Evolutionary conservation across 805 yeast genomes (phyloP).

Genomic region (Wickerhamomyces silvicola): DNA sequence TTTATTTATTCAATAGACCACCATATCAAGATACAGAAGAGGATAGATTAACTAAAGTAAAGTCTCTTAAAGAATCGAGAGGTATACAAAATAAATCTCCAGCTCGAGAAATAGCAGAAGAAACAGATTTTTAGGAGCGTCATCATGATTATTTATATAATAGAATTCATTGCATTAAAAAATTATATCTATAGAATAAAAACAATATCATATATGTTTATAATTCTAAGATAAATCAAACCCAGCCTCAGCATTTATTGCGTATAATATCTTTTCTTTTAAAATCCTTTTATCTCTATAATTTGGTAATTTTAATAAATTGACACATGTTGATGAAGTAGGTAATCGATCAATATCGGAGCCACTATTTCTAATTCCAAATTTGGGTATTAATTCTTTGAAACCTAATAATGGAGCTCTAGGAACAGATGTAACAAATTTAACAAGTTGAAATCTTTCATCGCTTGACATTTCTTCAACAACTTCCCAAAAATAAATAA

Average conservation of each 20-base stretch:
- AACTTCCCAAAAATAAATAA: slow-evolving; percentile 67
- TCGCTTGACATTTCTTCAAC: slow-evolving; percentile 57
- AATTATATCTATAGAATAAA: too few species aligned
- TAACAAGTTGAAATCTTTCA: slow-evolving; percentile 62
- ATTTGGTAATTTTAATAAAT: slow-evolving; percentile 79
- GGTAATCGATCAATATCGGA: slow-evolving; percentile 49
- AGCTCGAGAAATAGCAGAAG: slow-evolving; percentile 15
- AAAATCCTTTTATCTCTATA: slow-evolving; percentile 56
- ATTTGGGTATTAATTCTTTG: slow-evolving; percentile 60
- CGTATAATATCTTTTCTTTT: slow-evolving; percentile 60
- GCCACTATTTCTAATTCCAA: slow-evolving; percentile 74
- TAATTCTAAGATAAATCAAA: slow-evolving; percentile 79
- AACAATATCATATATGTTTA: too few species aligned
- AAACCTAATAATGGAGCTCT: slow-evolving; percentile 91
- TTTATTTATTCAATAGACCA: slow-evolving; percentile 5
- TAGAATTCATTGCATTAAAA: too few species aligned
- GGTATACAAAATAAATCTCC: slow-evolving; percentile 11
- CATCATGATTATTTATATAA: too few species aligned
- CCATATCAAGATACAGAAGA: slow-evolving; percentile 1
- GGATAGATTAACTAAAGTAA: slow-evolving; percentile 3
- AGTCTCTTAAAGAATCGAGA: slow-evolving; percentile 8
- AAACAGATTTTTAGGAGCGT: too few species aligned
- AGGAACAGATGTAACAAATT: slow-evolving; percentile 89
- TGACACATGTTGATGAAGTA: slow-evolving; percentile 90
- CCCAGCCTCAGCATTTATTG: slow-evolving; percentile 79